Evolutionary conservation across 148 eudicot species (phyloP).

Genomic region (Chenopodium formosanum): DNA sequence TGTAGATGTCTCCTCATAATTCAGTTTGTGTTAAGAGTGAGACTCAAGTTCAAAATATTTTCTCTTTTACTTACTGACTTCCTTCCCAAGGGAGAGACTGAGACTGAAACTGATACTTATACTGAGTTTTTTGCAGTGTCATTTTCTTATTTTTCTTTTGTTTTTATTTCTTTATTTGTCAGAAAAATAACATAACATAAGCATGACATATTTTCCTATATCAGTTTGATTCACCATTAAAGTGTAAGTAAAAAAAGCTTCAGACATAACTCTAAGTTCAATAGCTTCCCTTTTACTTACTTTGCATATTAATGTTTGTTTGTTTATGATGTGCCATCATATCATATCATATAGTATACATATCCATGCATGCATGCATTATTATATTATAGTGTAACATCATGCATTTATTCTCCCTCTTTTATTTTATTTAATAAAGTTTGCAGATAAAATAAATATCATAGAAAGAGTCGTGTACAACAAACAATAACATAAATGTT

Average conservation of each 20-base stretch:
- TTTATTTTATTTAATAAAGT: not conserved
- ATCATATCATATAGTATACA: too few relatives aligned
- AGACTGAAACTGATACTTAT: constrained; percentile 9
- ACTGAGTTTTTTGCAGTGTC: constrained; percentile 1
- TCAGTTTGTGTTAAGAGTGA: not conserved
- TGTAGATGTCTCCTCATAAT: not conserved
- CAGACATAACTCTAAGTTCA: constrained; percentile 9
- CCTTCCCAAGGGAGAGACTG: constrained; percentile 10
- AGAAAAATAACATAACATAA: not conserved
- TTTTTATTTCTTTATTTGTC: not conserved
- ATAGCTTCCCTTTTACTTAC: not conserved
- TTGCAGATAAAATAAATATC: not conserved
- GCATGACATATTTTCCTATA: constrained; percentile 13
- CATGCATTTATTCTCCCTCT: not conserved
- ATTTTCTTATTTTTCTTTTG: not conserved
- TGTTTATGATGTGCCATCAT: not conserved
- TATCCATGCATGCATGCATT: not conserved
- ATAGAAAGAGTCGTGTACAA: constrained; percentile 1
- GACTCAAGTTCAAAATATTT: not conserved
- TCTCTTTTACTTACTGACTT: not conserved
- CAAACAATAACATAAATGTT: constrained; percentile 12
- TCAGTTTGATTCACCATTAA: constrained; percentile 16
- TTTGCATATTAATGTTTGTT: not conserved
- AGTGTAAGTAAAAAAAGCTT: constrained; percentile 10
- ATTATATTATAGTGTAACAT: not conserved